Percentiles rank a stretch among this genome's conserved stretches.
These are phyloP conservation scores for Globisporangium iwayamae DNA, from an alignment of 352 stramenopile species.

Conservation along the genomic window DNA sequence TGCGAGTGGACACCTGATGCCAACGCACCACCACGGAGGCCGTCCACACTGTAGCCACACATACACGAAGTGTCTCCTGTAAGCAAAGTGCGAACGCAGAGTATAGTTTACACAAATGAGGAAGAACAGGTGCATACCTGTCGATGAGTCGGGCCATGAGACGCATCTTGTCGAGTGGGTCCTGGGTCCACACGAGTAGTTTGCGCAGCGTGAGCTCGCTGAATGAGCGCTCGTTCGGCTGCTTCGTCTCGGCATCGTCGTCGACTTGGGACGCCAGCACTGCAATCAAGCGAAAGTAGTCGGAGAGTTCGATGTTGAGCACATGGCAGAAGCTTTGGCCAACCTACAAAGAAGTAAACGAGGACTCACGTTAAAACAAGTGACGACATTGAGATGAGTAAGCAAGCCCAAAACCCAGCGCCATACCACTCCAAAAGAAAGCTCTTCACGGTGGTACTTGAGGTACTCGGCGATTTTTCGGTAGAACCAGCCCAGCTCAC, in stretches of 20 bases:
- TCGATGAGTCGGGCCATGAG: conserved; percentile 89
- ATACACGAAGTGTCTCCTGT: background rate
- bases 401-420: background rate
- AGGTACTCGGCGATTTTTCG: conserved; percentile 80
- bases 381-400: no score
- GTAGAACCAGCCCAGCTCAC: conserved; percentile 90
- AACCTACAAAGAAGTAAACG: conserved; percentile 37
- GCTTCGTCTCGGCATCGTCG: conserved; percentile 64
- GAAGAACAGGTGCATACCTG: conserved; percentile 34
- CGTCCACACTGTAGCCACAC: conserved; percentile 52
- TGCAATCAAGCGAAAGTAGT: conserved; percentile 93
- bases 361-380: background rate
- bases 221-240: conserved; percentile 29
- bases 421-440: conserved; percentile 68
- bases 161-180: conserved; percentile 84
- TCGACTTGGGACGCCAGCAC: conserved; percentile 90
- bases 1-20: conserved; percentile 89
- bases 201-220: conserved; percentile 86
- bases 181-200: conserved; percentile 88
- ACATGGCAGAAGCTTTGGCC: conserved; percentile 88
- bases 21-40: conserved; percentile 83
- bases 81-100: no score
- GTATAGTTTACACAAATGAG: background rate
- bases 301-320: conserved; percentile 88
- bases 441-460: conserved; percentile 64